Evolutionary conservation across 73 alveolate genomes (phyloP).

Genomic region (Urostyla sp.): DNA sequence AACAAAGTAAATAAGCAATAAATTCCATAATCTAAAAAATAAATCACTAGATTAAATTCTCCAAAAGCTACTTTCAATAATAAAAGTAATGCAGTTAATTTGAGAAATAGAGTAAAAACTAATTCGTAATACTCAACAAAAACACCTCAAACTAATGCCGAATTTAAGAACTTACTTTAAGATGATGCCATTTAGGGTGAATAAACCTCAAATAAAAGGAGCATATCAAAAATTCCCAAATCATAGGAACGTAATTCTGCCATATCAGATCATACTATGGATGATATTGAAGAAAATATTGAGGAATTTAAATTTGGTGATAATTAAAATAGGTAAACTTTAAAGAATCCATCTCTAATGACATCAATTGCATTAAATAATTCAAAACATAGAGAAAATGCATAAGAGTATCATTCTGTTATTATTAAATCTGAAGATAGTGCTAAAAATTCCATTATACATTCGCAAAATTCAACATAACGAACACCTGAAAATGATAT

Average conservation of each 20-base stretch:
- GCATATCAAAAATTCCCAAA: neutral
- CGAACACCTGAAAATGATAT: too few relatives aligned
- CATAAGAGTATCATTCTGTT: too few relatives aligned
- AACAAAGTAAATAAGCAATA: neutral
- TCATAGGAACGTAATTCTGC: neutral
- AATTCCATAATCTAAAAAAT: too few relatives aligned
- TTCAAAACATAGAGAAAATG: neutral
- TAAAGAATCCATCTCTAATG: constrained; percentile 41
- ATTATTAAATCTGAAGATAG: too few relatives aligned
- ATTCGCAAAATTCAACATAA: too few relatives aligned
- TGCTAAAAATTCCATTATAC: too few relatives aligned
- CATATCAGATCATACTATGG: neutral
- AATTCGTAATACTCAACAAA: constrained; percentile 4
- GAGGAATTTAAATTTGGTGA: constrained; percentile 26
- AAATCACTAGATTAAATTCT: neutral
- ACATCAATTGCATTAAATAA: constrained; percentile 8
- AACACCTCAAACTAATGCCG: constrained; percentile 1
- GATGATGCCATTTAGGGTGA: neutral
- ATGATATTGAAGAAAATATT: constrained; percentile 32
- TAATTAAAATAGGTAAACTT: constrained; percentile 8
- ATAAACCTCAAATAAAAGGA: neutral
- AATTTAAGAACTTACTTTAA: neutral
- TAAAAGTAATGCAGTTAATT: neutral
- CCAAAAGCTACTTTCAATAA: neutral
- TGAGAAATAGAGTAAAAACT: constrained; percentile 17